Conservation (phyloP, 169 alveolate species). For the Toxoplasma gondii region DNA sequence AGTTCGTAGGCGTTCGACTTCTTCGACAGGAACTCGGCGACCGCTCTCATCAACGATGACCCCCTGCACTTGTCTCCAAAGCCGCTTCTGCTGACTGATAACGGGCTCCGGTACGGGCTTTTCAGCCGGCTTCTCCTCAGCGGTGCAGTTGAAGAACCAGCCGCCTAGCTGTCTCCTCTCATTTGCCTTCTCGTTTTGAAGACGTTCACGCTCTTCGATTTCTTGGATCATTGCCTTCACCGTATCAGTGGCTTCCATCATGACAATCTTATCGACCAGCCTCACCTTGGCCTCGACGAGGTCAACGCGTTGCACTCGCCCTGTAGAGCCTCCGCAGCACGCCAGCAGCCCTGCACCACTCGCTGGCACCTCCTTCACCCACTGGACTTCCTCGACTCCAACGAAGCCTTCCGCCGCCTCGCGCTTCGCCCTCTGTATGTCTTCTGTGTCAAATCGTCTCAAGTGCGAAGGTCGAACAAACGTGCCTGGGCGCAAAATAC, state of each 20-base stretch:
- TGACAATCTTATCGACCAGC: conserved; percentile 1
- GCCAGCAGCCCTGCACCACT: not conserved
- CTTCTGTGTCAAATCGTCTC: not conserved
- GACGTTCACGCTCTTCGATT: not conserved
- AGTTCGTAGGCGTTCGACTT: not conserved
- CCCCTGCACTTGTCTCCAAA: not conserved
- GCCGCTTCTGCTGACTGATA: not conserved
- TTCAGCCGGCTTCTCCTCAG: not conserved
- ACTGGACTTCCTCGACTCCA: not conserved
- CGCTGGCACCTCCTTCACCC: not conserved
- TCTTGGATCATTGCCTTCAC: not conserved
- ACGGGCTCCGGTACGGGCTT: not conserved
- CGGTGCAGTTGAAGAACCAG: not conserved
- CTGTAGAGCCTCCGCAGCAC: not conserved
- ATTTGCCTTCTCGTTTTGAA: not conserved
- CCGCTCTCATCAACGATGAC: not conserved
- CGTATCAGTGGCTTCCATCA: not conserved
- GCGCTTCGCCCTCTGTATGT: not conserved
- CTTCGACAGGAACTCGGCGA: not conserved
- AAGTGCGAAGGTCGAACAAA: not conserved
- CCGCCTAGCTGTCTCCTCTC: not conserved
- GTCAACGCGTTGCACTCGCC: not conserved
- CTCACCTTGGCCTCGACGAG: not conserved
- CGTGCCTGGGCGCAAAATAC: not conserved
- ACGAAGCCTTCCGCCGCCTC: not conserved